These are phyloP conservation scores for Terfezia boudieri DNA, from an alignment of 495 filamentous ascomycete genomes.

Conservation along the genomic window DNA sequence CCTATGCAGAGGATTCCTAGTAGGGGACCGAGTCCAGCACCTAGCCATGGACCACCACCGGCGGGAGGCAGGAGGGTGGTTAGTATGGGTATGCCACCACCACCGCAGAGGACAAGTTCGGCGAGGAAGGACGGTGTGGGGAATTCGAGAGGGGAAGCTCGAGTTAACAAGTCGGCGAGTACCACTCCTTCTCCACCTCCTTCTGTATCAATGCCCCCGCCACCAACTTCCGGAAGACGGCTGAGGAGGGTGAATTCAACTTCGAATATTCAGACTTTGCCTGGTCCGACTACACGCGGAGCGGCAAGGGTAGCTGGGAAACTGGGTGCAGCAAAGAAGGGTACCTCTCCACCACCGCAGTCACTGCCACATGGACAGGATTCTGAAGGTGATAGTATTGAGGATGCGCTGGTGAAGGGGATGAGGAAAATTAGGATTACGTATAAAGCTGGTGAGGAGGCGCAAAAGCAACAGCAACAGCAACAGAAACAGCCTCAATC, in stretches of 20 bases:
- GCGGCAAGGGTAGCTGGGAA: too few relatives aligned
- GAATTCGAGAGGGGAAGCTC: neutral
- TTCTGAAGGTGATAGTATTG: neutral
- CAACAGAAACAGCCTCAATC: too few relatives aligned
- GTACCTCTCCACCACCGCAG: too few relatives aligned
- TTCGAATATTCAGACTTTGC: neutral
- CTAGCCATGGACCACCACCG: neutral
- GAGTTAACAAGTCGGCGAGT: neutral
- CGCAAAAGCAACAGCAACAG: neutral
- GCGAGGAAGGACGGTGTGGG: neutral
- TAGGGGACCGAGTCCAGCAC: neutral
- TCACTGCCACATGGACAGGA: too few relatives aligned
- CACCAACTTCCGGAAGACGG: neutral
- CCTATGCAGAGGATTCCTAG: neutral
- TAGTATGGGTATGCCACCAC: neutral
- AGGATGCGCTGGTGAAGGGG: neutral
- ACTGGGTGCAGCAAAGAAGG: too few relatives aligned
- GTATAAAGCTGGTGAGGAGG: neutral
- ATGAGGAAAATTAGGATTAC: neutral
- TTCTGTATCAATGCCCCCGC: neutral
- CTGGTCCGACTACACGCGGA: too few relatives aligned
- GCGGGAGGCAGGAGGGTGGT: neutral
- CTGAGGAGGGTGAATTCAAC: neutral
- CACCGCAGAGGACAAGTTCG: neutral
- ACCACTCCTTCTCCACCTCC: neutral